Conservation (phyloP, 106 monocot genomes). For the Dendrobium catenatum region DNA sequence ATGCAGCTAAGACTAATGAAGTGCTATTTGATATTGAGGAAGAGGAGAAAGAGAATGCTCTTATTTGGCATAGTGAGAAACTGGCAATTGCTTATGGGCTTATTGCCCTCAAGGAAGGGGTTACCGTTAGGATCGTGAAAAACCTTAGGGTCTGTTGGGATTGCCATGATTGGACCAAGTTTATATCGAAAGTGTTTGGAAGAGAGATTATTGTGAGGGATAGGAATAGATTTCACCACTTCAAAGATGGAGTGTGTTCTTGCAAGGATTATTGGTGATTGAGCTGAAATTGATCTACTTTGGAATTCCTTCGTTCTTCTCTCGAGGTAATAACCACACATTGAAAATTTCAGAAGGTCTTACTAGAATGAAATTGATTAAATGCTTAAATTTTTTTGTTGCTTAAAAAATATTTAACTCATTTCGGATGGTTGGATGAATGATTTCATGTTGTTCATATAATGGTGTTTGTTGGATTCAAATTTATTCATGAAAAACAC, state of each 20-base stretch:
- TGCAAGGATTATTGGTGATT: slow-evolving; percentile 41
- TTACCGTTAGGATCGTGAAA: slow-evolving; percentile 31
- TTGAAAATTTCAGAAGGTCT: background rate
- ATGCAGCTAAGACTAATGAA: slow-evolving; percentile 23
- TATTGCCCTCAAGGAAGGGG: slow-evolving; percentile 18
- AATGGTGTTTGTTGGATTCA: too few relatives aligned
- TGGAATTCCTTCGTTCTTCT: background rate
- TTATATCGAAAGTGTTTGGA: slow-evolving; percentile 25
- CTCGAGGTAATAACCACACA: background rate
- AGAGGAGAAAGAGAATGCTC: slow-evolving; percentile 47
- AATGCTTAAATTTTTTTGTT: too few relatives aligned
- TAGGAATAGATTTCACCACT: slow-evolving; percentile 46
- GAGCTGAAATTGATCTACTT: background rate
- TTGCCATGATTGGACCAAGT: slow-evolving; percentile 37
- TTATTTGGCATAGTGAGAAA: slow-evolving; percentile 42
- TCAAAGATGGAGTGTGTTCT: slow-evolving; percentile 31
- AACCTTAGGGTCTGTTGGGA: slow-evolving; percentile 42
- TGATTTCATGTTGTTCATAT: too few relatives aligned
- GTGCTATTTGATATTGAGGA: slow-evolving; percentile 48
- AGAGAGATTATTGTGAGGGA: slow-evolving; percentile 45
- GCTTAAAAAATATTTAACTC: too few relatives aligned
- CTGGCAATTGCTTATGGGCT: slow-evolving; percentile 41
- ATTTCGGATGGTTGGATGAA: too few relatives aligned
- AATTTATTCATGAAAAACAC: too few relatives aligned
- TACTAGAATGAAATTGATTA: background rate